Evolutionary conservation across 2,329 filamentous ascomycete species (phyloP), one percentile per base, ranked within the genome.

Genomic region (Neonectria faginata): DNA sequence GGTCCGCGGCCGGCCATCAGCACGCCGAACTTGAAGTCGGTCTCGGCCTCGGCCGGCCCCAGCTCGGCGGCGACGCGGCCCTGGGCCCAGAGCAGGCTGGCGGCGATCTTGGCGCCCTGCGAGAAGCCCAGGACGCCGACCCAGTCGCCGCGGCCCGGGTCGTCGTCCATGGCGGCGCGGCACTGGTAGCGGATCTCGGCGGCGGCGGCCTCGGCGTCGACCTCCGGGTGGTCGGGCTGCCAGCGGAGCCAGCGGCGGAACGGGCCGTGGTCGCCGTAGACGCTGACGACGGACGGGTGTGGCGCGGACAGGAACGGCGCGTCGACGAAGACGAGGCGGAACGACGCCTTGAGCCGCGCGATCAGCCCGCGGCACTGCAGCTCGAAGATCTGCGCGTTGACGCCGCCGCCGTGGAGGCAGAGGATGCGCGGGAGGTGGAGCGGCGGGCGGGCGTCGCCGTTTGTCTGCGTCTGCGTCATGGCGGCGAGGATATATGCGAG

Each of bases 321-420:
- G 70, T 94, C 87, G 68, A 87, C 88, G 79, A 91, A 95, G 73
- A 91, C 88, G 68, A 94, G 84, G 44, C 92, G 88, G 77, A 93
- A 93, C 50, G 84, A 78, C 7, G 83, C 76, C 48, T 79, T 75
- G 0, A 93, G 85, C 27, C 74, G 76, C 31, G 75, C 68, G 54
- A 78, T 76, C 58, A 87, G 70, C 67, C 81, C 81, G 66, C 92
- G 91, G 70, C 88, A 88, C 79, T 94, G 92, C 11, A 85, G 77
- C 65, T 84, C 81, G 81, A 94, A 94, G 76, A 93, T 87, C 44
- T 83, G 75, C n/a, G 85, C 89, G 73, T 91, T 93, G 68, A 90
- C 88, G 65, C 92, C 92, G 72, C 91, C 92, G 75, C 92, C 92
- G 77, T 94, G 92, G n/a, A 94, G 88, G 79, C 91, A 94, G 70